Evolutionary conservation across 176 grass and related monocot species (phyloP).

Genomic region (Aechmea fasciata): DNA sequence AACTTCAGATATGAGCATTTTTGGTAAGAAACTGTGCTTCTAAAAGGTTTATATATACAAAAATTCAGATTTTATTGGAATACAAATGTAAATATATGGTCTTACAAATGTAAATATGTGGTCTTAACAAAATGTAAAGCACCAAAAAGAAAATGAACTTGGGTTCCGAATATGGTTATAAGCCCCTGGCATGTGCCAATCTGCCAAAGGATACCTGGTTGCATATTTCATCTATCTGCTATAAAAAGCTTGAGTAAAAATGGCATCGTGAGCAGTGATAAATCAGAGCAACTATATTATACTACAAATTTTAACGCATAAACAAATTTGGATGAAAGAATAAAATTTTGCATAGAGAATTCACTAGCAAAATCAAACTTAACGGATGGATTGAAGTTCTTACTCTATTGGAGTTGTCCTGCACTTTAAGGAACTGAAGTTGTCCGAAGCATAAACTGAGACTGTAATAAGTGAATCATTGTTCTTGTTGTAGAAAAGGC

Average conservation of each 20-base stretch:
- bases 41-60: no score
- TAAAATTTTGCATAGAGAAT: not conserved
- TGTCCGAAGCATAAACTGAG: constrained; percentile 93
- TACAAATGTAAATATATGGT: no score
- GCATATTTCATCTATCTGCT: not conserved
- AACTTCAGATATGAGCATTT: no score
- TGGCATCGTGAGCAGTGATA: not conserved
- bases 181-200: not conserved
- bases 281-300: not conserved
- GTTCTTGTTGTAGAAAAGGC: constrained; percentile 99
- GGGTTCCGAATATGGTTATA: not conserved
- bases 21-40: no score
- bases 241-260: not conserved
- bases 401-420: constrained; percentile 96
- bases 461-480: constrained; percentile 99
- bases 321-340: not conserved
- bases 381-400: constrained; percentile 18
- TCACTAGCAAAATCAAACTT: not conserved
- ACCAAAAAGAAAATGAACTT: not conserved
- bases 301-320: not conserved
- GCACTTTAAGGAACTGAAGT: constrained; percentile 98
- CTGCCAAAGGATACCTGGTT: not conserved
- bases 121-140: no score
- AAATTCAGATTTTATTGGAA: no score
- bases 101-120: no score